These are phyloP conservation scores for Metschnikowia reukaufii DNA, from an alignment of 805 yeast species.

Conservation along the genomic window DNA sequence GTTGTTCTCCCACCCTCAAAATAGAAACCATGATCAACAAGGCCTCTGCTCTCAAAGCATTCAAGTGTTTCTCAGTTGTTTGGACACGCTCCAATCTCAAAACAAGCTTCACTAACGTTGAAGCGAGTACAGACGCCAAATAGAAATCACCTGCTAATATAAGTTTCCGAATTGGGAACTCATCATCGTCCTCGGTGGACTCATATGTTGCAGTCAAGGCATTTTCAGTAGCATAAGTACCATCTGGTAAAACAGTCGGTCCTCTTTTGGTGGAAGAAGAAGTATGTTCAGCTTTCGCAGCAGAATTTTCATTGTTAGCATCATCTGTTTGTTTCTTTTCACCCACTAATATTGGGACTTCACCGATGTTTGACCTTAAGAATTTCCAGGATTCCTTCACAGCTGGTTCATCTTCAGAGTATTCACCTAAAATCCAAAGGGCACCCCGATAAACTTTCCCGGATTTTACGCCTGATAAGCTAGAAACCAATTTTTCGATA, in stretches of 20 bases:
- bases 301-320: slow-evolving; percentile 25
- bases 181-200: slow-evolving; percentile 37
- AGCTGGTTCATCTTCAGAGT: slow-evolving; percentile 65
- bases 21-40: slow-evolving; percentile 89
- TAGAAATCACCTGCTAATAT: slow-evolving; percentile 88
- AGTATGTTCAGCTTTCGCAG: not conserved
- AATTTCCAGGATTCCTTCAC: slow-evolving; percentile 85
- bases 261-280: slow-evolving; percentile 37
- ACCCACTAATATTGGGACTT: slow-evolving; percentile 81
- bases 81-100: slow-evolving; percentile 66
- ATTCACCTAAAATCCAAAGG: slow-evolving; percentile 96
- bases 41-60: slow-evolving; percentile 93
- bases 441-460: slow-evolving; percentile 93
- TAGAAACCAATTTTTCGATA: slow-evolving; percentile 56
- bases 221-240: slow-evolving; percentile 95
- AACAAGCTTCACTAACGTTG: slow-evolving; percentile 85
- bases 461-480: slow-evolving; percentile 69
- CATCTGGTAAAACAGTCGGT: slow-evolving; percentile 95
- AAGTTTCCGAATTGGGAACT: slow-evolving; percentile 77
- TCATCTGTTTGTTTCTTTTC: slow-evolving; percentile 48
- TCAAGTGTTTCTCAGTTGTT: slow-evolving; percentile 55
- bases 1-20: slow-evolving; percentile 81
- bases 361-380: slow-evolving; percentile 81
- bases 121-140: slow-evolving; percentile 81
- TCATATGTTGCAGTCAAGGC: slow-evolving; percentile 57